A percentile compares a stretch with the other conserved stretches of the same genome.
Conservation (phyloP, 805 yeast species). For the Saturnispora ahearnii region DNA sequence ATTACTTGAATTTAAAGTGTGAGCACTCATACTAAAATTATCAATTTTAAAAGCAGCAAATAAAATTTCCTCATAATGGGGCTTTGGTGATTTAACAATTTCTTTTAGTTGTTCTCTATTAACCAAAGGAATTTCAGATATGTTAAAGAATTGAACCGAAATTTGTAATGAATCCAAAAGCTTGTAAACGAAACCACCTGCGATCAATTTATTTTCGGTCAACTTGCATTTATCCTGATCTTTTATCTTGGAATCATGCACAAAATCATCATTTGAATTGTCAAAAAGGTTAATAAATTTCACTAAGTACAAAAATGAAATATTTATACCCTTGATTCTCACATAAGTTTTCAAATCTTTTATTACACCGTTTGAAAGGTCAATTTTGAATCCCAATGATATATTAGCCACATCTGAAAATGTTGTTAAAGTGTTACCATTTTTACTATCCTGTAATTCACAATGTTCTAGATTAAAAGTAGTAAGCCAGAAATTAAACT, state of each 20-base stretch:
- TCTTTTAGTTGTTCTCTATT: constrained; percentile 10
- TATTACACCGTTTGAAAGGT: constrained; percentile 16
- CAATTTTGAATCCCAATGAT: constrained; percentile 13
- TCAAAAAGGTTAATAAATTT: constrained; percentile 1
- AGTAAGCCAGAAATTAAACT: constrained; percentile 6
- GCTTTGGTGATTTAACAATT: neutral
- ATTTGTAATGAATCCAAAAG: constrained; percentile 19
- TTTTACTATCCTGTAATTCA: neutral
- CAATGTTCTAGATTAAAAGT: constrained; percentile 4
- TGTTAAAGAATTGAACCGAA: constrained; percentile 16
- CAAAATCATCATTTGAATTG: neutral
- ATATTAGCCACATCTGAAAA: constrained; percentile 7
- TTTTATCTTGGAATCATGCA: neutral
- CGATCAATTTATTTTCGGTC: constrained; percentile 8
- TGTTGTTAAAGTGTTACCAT: constrained; percentile 4
- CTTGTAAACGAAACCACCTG: constrained; percentile 15
- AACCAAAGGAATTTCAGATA: constrained; percentile 23
- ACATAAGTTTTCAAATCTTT: constrained; percentile 10
- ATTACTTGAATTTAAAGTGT: constrained; percentile 16
- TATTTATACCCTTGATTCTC: constrained; percentile 9
- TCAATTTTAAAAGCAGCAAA: constrained; percentile 15
- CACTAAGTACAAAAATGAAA: constrained; percentile 17
- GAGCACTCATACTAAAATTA: constrained; percentile 13
- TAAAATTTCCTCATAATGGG: constrained; percentile 8
- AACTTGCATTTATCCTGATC: neutral